Evolutionary conservation across 108 stramenopile genomes (phyloP), one percentile per base, ranked within the genome.

Genomic region (Craspedostauros australis): DNA sequence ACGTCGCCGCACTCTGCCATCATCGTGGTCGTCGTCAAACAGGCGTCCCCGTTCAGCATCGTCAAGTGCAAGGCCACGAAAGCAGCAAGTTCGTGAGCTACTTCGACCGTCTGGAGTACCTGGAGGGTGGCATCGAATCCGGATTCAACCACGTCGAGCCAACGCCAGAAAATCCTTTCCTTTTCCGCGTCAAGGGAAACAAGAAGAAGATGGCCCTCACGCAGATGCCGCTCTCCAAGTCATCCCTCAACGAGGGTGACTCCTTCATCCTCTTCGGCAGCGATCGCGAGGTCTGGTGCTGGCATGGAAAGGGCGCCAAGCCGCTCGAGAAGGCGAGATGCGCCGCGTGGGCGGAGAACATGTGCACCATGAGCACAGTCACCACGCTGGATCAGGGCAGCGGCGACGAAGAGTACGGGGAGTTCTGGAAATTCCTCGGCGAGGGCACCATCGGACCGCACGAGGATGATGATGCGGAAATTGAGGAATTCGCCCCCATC

Each of bases 211-310:
- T 81, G 21, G 58, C 73, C 19, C 59, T 86, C 46, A 70, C 73
- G 22, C 76, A 93, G 66, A 77, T 91, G 3, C 71, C 74, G 0
- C 46, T 79, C 21, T 59, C 63, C 12, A 66, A 62, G 47, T 49
- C 47, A 6, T 80, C 76, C 46, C 64, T 96, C 45, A 91, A 96
- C 64, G 60, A 70, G 25, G 88, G 89, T 22, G 92, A 91, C 64
- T 79, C 82, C 16, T 96, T 95, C 52, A 66, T 95, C 29, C 78
- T 96, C n/a, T 93, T 82, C 55, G 73, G 53, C 5, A 88, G 86
- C 39, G 21, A 50, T 8, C 61, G 60, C 53, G 63, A 76, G 40
- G 76, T 96, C 14, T 96, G 81, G 75, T 67, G 66, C 8, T 96
- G 84, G 85, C 41, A 82, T 66, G 69, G 68, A 63, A 50, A 72